phyloP scores from a whole-genome alignment of 169 alveolate species.

The Plasmodium vivax region DNA sequence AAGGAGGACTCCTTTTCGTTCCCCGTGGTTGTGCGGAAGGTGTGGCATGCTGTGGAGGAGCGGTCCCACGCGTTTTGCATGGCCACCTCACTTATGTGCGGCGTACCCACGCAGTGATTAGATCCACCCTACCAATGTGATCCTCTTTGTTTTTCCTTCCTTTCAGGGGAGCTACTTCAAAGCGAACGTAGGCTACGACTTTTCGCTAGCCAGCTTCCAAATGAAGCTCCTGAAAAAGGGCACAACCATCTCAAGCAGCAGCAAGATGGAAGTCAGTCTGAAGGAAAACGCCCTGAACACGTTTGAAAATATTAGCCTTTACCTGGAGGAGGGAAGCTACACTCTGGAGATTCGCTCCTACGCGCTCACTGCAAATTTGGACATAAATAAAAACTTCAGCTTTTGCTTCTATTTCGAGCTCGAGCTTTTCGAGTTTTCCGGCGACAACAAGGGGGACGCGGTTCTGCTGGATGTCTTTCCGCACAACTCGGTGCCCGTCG shows the following conservation, averaged over 20 bases:
- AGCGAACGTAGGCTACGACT: slow-evolving; percentile 28
- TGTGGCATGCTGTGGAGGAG: background rate
- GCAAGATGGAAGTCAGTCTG: slow-evolving; percentile 13
- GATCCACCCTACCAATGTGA: background rate
- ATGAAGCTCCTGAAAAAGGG: slow-evolving; percentile 14
- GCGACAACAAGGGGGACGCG: background rate
- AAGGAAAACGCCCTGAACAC: slow-evolving; percentile 7
- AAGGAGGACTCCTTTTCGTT: slow-evolving; percentile 11
- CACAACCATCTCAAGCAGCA: slow-evolving; percentile 5
- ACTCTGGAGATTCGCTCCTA: slow-evolving; percentile 1
- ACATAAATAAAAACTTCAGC: slow-evolving; percentile 1
- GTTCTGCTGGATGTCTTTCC: slow-evolving; percentile 41
- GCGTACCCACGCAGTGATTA: background rate
- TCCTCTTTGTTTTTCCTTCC: slow-evolving; percentile 14
- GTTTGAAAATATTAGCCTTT: slow-evolving; percentile 57
- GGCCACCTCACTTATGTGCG: background rate
- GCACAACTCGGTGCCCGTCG: slow-evolving; percentile 19
- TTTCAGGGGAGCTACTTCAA: slow-evolving; percentile 45
- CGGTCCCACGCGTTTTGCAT: background rate
- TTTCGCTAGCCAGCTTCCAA: slow-evolving; percentile 11
- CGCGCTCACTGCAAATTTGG: slow-evolving; percentile 1
- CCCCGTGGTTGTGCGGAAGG: slow-evolving; percentile 32
- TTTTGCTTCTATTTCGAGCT: slow-evolving; percentile 38
- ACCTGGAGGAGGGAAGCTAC: slow-evolving; percentile 47
- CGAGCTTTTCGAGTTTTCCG: slow-evolving; percentile 28